Evolutionary conservation across 164 flowering plant genomes (phyloP).

Genomic region (Vitis cinerea): DNA sequence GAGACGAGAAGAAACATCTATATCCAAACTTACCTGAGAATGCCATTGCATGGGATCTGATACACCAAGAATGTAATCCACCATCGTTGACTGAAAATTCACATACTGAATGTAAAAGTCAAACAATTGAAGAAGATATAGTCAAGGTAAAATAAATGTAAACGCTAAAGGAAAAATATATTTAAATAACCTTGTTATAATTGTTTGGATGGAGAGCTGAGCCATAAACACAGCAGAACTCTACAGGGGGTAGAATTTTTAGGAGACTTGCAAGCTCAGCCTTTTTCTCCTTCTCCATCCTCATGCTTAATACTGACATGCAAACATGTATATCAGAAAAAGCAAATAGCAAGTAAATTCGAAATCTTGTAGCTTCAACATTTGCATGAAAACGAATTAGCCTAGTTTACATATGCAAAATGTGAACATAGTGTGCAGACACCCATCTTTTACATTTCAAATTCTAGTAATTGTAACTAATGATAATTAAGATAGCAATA

Average conservation of each 20-base stretch:
- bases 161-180: neutral
- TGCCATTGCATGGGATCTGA: constrained; percentile 94
- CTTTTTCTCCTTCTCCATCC: constrained; percentile 33
- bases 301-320: neutral
- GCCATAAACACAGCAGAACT: constrained; percentile 87
- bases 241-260: constrained; percentile 69
- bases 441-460: neutral
- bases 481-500: neutral
- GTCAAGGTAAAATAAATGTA: neutral
- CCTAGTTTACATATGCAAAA: neutral
- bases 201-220: constrained; percentile 82
- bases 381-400: neutral
- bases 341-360: neutral
- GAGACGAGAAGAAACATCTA: neutral
- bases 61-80: constrained; percentile 87
- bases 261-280: constrained; percentile 47
- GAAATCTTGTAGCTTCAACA: neutral
- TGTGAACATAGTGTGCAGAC: too few species aligned
- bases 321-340: neutral
- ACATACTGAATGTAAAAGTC: constrained; percentile 1
- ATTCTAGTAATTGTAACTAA: too few species aligned
- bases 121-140: neutral
- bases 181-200: constrained; percentile 49
- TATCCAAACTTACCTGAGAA: constrained; percentile 48
- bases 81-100: constrained; percentile 54